Base-by-base conservation (phyloP, 129 eudicot genomes). In the Flaveria ramosissima region DNA sequence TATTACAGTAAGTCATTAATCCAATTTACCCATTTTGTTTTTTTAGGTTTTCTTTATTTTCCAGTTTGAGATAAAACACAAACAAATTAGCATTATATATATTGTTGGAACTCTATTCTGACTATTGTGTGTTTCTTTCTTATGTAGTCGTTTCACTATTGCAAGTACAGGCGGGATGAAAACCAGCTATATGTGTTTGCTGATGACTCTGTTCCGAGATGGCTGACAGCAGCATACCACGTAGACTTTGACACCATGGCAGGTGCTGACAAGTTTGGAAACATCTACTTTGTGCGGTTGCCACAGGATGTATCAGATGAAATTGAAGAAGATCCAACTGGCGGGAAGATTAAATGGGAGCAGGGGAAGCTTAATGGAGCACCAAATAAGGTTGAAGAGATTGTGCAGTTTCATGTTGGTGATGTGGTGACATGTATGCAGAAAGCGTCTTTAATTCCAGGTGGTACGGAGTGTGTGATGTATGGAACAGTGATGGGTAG, bases 251-350 rank as follows among this genome's bases (percentile, higher is more conserved):
- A 95, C 85, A 95, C 97, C 45, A 84, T 95, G 96, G 99, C 96
- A 9, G 99, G 99, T 41, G 89, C 96, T 0, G 99, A 95, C 85
- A 95, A 95, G 84, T 95, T 95, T 66, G 97, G 99, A 43, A 95
- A 95, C 72, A 82, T 95, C 13, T 95, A 89, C 80, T 92, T 95
- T 85, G 99, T 92, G 59, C 96, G 99, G 24, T 78, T 95, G 62
- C 97, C 97, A 12, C 97, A 91, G 74, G 99, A 95, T 62, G 95
- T 95, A 9, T 95, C 99, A 2, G 99, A 95, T 82, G 99, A 95
- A 88, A 92, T 95, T 77, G 99, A 95, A 81, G 99, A 95, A 74
- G 99, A 95, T 77, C 99, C 99, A 52, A 95, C 99, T 17, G 99
- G 99, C 46, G 99, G 99, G 56, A 95, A 89, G 82, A 92, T 95